Evolutionary conservation across 208 protist species (phyloP), one percentile per base, ranked within the genome.

Genomic region (Leptomonas pyrrhocoris): DNA sequence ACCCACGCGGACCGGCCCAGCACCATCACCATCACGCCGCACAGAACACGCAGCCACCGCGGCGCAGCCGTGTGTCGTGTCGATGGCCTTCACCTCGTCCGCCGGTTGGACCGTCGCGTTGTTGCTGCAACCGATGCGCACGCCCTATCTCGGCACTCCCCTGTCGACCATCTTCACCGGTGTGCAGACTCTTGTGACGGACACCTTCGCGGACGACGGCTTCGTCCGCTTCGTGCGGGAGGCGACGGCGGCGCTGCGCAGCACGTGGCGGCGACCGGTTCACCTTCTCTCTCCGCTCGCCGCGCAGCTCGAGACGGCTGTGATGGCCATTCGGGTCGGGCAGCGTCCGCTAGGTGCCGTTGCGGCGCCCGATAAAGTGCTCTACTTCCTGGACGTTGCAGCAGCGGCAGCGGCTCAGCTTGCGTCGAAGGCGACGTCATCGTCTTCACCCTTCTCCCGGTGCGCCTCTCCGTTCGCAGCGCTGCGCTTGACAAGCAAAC

Each of bases 51-150:
- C n/a, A 13, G 28, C 36, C 46, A 42, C 28, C 27, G 49, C 45
- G 25, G 30, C 13, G 31, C 30, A 9, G 18, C 59, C 58, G 15
- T 48, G 31, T 23, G 54, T 25, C 9, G 51, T 90, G 25, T 72
- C 73, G 8, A 45, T 86, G 40, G 73, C 77, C 51, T 68, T 87
- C 60, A 72, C 73, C 40, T 80, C 74, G 30, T 57, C 59, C 18
- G 51, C 54, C 5, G 88, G 85, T 1, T 93, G 88, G 88, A 81
- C 77, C 16, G 68, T 93, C 23, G 68, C 76, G 48, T 45, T 89
- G 38, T 62, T 72, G 19, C 73, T 89, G 27, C 76, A 81, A 51
- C 66, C 74, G 11, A 79, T 74, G 57, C 62, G 74, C 12, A 74
- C 68, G 50, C 80, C 72, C 21, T 93, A 84, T 64, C 66, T 78